Percentiles rank a stretch among this genome's conserved stretches.
Conservation (phyloP, 1,284 basidiomycete genomes). For the Entoloma clypeatum region DNA sequence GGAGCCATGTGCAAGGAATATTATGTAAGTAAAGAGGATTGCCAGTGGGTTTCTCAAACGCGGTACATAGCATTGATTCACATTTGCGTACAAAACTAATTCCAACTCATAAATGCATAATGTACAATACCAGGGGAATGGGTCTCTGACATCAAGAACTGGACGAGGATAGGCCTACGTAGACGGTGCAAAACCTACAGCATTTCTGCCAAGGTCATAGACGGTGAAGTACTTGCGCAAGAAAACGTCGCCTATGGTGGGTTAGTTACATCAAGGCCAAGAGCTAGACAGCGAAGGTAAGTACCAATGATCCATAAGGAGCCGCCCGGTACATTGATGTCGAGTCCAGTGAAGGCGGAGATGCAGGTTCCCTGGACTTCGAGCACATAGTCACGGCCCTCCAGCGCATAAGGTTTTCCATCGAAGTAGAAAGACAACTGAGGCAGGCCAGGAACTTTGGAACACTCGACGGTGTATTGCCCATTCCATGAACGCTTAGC, state of each 20-base stretch:
- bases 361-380: constrained; percentile 90
- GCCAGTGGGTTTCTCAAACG: no score
- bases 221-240: constrained; percentile 91
- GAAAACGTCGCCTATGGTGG: constrained; percentile 69
- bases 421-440: constrained; percentile 83
- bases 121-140: no score
- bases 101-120: no score
- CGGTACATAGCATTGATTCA: no score
- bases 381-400: constrained; percentile 86
- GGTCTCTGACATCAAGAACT: no score
- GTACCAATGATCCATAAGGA: constrained; percentile 92
- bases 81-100: no score
- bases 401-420: constrained; percentile 78
- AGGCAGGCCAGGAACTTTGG: constrained; percentile 81
- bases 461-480: constrained; percentile 91
- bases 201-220: constrained; percentile 83
- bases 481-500: constrained; percentile 93
- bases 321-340: constrained; percentile 86
- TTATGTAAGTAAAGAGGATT: background rate
- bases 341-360: constrained; percentile 90
- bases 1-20: constrained; percentile 45
- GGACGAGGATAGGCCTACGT: constrained; percentile 19
- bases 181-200: constrained; percentile 79
- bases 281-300: background rate
- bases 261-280: constrained; percentile 13